Conservation (phyloP, 805 yeast genomes). For the Ogataea glucozyma region DNA sequence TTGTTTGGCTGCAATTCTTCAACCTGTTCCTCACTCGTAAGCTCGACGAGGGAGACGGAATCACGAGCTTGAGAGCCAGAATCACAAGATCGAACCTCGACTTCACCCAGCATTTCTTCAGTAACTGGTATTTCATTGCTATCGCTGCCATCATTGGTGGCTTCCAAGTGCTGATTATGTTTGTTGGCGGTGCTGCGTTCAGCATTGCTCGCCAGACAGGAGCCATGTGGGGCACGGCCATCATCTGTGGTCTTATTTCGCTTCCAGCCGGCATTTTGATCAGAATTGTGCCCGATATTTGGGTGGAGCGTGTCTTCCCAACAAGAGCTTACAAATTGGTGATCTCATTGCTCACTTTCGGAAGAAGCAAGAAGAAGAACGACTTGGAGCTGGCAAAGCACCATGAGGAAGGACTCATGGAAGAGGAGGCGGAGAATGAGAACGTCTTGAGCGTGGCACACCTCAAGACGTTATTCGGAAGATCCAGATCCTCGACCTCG, state of each 20-base stretch:
- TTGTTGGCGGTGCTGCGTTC: conserved; percentile 96
- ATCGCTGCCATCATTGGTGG: conserved; percentile 78
- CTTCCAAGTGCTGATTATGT: conserved; percentile 88
- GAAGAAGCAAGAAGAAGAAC: conserved; percentile 16
- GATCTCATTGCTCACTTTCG: conserved; percentile 25
- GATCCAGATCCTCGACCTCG: conserved; percentile 25
- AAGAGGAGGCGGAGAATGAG: conserved; percentile 21
- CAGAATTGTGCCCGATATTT: conserved; percentile 79
- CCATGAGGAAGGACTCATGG: background rate
- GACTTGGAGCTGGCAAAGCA: conserved; percentile 14
- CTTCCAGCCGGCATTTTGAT: conserved; percentile 78
- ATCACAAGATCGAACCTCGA: conserved; percentile 67
- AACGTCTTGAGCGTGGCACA: conserved; percentile 21
- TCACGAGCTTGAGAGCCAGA: conserved; percentile 56
- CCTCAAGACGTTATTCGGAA: conserved; percentile 13
- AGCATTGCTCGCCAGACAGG: conserved; percentile 77
- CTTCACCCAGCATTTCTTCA: conserved; percentile 76
- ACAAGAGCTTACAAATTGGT: conserved; percentile 44
- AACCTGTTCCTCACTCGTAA: conserved; percentile 89
- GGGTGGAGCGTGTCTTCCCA: conserved; percentile 70
- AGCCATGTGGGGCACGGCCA: conserved; percentile 86
- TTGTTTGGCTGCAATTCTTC: conserved; percentile 98
- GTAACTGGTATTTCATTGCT: conserved; percentile 77
- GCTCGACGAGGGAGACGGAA: conserved; percentile 81
- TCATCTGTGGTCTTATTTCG: conserved; percentile 76